Base-by-base conservation (phyloP, 2,329 filamentous ascomycete species). In the Penicillium sp. region DNA sequence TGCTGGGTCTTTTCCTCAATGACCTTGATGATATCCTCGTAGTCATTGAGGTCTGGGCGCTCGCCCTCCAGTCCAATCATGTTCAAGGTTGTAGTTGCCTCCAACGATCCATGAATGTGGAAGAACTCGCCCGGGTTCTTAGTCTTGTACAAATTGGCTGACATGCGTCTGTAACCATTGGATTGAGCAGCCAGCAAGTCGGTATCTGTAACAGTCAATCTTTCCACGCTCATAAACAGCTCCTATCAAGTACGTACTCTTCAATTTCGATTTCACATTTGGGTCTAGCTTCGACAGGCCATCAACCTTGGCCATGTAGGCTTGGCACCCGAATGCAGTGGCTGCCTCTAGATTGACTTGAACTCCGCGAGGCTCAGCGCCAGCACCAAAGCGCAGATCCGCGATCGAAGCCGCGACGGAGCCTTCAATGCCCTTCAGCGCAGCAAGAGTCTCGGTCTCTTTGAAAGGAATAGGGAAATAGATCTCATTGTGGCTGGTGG, bases 61-160 rank as follows among this genome's bases (percentile, higher is more conserved):
- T 84, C 79, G 0, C 85, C 77, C 46, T 85, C 81, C 5, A 90
- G 72, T 0, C 86, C 88, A 60, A 90, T 81, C 87, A 90, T 90
- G 42, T 82, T 78, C 27, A 90, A 73, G 0, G 87, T 88, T 7
- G 82, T 86, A 9, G 83, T 85, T 3, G 88, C 88, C 61, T 90
- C 87, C 0, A 91, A 73, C 0, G 88, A 90, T 42, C 88, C 88
- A 67, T 90, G 88, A 24, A 90, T 87, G 64, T 91, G 88, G 66
- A 88, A 91, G 64, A 84, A 90, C 65, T 87, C 79, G n/a, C 81
- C 83, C 1, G 78, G 73, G n/a, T 78, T 80, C 67, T 83, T 86
- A 8, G 88, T 89, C 63, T 82, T 79, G 72, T 90, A 90, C 1
- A 90, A 73, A 56, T 89, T 89, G 13, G 88, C 88, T 10, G 88